These are phyloP conservation scores for Hansenula lynferdii DNA, from an alignment of 1,139 yeast genomes.

Conservation along the genomic window DNA sequence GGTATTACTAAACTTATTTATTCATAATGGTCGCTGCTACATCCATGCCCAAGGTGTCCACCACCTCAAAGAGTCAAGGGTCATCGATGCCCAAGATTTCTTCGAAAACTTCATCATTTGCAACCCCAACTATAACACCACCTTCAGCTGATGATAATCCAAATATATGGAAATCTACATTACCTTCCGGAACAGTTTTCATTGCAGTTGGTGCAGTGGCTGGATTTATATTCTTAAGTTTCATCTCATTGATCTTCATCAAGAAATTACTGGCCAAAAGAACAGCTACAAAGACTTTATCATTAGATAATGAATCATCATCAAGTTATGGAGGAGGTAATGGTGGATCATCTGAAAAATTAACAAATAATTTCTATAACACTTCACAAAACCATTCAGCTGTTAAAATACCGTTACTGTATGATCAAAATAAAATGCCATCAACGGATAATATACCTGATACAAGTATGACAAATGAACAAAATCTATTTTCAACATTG, in stretches of 20 bases:
- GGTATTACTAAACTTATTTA: no score
- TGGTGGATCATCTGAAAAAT: conserved; percentile 13
- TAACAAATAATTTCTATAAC: conserved; percentile 4
- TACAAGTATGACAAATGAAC: conserved; percentile 1
- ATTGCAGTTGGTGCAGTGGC: conserved; percentile 72
- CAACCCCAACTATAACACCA: conserved; percentile 59
- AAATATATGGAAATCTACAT: conserved; percentile 42
- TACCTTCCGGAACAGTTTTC: conserved; percentile 73
- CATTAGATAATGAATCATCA: conserved; percentile 8
- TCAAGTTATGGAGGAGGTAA: conserved; percentile 10
- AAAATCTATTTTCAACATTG: conserved; percentile 11
- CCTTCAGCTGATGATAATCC: conserved; percentile 63
- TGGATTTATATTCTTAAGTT: conserved; percentile 33
- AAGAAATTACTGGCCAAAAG: conserved; percentile 15
- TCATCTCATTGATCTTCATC: conserved; percentile 21
- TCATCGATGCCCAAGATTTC: neutral
- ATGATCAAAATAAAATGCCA: neutral
- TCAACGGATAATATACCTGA: neutral
- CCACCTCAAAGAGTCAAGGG: neutral
- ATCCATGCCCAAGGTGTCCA: neutral
- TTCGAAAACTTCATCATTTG: conserved; percentile 24
- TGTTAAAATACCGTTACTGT: conserved; percentile 13
- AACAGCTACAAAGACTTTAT: conserved; percentile 13
- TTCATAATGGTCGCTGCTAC: neutral
- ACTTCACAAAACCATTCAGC: conserved; percentile 7